A percentile compares a stretch with the other conserved stretches of the same genome.
These are phyloP conservation scores for Fagus crenata DNA, from an alignment of 306 rosid species.

Conservation along the genomic window DNA sequence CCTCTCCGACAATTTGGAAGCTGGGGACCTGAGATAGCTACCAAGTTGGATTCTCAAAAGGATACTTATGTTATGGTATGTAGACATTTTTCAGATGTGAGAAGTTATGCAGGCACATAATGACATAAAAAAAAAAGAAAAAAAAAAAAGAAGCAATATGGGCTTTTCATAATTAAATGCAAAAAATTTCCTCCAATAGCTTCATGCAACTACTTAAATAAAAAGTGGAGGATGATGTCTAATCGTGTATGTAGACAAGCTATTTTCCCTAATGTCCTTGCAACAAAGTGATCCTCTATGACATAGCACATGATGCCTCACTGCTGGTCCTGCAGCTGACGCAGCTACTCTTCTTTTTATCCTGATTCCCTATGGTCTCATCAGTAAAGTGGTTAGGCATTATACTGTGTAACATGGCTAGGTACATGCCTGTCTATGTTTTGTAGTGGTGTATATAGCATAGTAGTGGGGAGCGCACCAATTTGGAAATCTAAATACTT, in stretches of 20 bases:
- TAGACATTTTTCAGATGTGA: conserved; percentile 3
- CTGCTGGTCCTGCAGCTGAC: background rate
- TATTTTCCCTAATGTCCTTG: background rate
- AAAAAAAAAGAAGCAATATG: background rate
- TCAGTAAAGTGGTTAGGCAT: background rate
- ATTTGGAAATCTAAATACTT: background rate
- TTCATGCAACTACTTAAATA: too few species aligned
- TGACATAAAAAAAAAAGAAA: background rate
- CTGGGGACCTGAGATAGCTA: conserved; percentile 85
- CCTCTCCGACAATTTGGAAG: conserved; percentile 88
- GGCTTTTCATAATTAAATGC: background rate
- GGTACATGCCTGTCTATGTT: background rate
- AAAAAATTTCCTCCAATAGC: background rate
- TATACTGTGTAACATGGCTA: background rate
- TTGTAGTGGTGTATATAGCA: background rate
- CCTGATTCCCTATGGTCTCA: background rate
- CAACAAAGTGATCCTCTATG: background rate
- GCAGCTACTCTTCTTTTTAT: background rate
- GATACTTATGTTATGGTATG: conserved; percentile 84
- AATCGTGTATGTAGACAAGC: background rate
- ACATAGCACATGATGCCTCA: too few species aligned
- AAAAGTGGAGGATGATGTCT: background rate
- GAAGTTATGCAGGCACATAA: background rate
- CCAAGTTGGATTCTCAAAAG: conserved; percentile 69
- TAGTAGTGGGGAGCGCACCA: background rate